Conservation (phyloP, 2,329 filamentous ascomycete species). For the Biscogniauxia marginata region DNA sequence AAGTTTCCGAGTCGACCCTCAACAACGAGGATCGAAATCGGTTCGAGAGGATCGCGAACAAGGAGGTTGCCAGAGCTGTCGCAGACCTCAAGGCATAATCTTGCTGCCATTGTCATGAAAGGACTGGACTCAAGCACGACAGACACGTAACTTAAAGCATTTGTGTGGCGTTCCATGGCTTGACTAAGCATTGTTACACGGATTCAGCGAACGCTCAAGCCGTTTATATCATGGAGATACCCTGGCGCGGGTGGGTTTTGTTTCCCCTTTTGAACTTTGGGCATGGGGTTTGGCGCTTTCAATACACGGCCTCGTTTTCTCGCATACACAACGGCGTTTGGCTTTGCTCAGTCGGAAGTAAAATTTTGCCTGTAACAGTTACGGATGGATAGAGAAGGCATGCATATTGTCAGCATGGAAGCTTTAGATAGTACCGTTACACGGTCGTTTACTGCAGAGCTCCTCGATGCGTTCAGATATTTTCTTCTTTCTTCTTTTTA, state of each 20-base stretch:
- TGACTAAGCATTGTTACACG: constrained; percentile 5
- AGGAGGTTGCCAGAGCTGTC: constrained; percentile 77
- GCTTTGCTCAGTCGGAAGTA: not conserved
- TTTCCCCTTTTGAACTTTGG: constrained; percentile 8
- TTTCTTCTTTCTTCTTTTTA: not conserved
- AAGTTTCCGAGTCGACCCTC: constrained; percentile 55
- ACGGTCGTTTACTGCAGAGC: not conserved
- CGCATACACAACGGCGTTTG: constrained; percentile 13
- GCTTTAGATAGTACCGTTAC: constrained; percentile 13
- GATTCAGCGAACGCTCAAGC: constrained; percentile 4
- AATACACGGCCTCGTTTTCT: constrained; percentile 8
- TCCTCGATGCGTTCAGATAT: not conserved
- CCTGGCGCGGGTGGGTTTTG: constrained; percentile 8
- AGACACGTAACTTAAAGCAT: constrained; percentile 14
- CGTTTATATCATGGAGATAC: constrained; percentile 16
- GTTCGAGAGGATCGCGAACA: constrained; percentile 74
- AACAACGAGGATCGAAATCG: constrained; percentile 64
- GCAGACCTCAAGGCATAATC: constrained; percentile 44
- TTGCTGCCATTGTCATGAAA: constrained; percentile 13
- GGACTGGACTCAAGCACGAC: constrained; percentile 14
- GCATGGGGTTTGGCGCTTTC: constrained; percentile 10
- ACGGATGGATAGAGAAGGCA: constrained; percentile 6
- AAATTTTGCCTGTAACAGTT: constrained; percentile 12
- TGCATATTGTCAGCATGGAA: constrained; percentile 12
- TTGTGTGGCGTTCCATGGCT: constrained; percentile 15